Evolutionary conservation across 768 basidiomycete species (phyloP), one percentile per base, ranked within the genome.

Genomic region (Pulveroboletus sp.): DNA sequence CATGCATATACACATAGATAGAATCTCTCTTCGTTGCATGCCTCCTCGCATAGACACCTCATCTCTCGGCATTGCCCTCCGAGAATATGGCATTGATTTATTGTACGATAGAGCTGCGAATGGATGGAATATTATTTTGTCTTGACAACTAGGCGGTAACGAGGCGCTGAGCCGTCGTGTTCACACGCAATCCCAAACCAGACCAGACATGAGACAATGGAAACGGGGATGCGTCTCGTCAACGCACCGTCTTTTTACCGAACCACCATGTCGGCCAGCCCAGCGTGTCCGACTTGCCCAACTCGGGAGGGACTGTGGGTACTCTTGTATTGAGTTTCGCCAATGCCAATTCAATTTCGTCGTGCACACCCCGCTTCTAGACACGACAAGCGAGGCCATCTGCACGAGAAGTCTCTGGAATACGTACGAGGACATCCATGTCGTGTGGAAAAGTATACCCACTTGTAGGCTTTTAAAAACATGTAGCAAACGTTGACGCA

Each of bases 1-100:
- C 67, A 64, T 64, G 60, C 60, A 66, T 59, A 68, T 67, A 68
- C 65, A 57, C 64, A 66, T 68, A 62, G 61, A 66, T 67, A 68
- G 62, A 68, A 47, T 27, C 33, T 37, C 48, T 16, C 35, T 50
- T 59, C 51, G 29, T 52, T 50, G 63, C 62, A 65, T 59, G 57
- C 57, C 50, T 47, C 17, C 19, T 63, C 50, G 45, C 66, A 64
- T 66, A 66, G 66, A 68, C 49, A 47, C 29, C 47, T 13, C 62
- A 48, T 49, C 45, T 21, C 51, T 55, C 49, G 47, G 53, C n/a
- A 23, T 38, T 40, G 43, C 13, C 39, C 19, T 17, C 45, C 51
- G 66, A 62, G 52, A 63, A 53, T 63, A 55, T 65, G 52, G 66
- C 66, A 68, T 66, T 65, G 64, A 65, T 55, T 68, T 65, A 68